These are phyloP conservation scores for Daldinia loculata DNA, from an alignment of 495 filamentous ascomycete species.

Conservation along the genomic window DNA sequence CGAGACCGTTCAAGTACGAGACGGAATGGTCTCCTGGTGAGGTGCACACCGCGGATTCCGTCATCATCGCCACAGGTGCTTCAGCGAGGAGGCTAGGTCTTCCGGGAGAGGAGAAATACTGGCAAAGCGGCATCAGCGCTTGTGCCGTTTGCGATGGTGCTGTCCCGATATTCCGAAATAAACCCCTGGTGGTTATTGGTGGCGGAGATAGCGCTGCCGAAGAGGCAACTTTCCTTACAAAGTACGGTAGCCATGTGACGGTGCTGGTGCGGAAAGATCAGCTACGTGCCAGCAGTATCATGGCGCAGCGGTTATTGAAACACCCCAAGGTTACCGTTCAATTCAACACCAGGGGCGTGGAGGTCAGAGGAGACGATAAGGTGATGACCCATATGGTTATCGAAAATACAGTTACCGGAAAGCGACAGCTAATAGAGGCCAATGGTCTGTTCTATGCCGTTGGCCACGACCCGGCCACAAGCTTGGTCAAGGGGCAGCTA, in stretches of 20 bases:
- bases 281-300: slow-evolving; percentile 87
- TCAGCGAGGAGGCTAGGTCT: slow-evolving; percentile 84
- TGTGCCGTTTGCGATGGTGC: slow-evolving; percentile 98
- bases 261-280: slow-evolving; percentile 89
- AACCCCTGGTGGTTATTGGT: slow-evolving; percentile 94
- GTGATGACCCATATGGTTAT: slow-evolving; percentile 86
- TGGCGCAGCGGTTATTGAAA: slow-evolving; percentile 82
- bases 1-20: slow-evolving; percentile 91
- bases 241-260: slow-evolving; percentile 94
- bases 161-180: slow-evolving; percentile 96
- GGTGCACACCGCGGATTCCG: slow-evolving; percentile 81
- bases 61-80: slow-evolving; percentile 96
- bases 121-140: slow-evolving; percentile 95
- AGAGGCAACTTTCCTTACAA: slow-evolving; percentile 96
- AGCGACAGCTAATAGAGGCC: slow-evolving; percentile 81
- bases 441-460: slow-evolving; percentile 98
- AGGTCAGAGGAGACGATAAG: slow-evolving; percentile 85
- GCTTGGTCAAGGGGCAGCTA: slow-evolving; percentile 85
- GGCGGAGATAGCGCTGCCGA: slow-evolving; percentile 97
- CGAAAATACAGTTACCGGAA: slow-evolving; percentile 79
- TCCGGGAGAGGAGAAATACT: slow-evolving; percentile 90
- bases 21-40: slow-evolving; percentile 80
- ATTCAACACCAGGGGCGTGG: slow-evolving; percentile 81
- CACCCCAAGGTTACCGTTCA: slow-evolving; percentile 89
- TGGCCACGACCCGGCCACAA: slow-evolving; percentile 93